Base-by-base conservation (phyloP, 208 protist genomes). In the Leishmania gerbilli region DNA sequence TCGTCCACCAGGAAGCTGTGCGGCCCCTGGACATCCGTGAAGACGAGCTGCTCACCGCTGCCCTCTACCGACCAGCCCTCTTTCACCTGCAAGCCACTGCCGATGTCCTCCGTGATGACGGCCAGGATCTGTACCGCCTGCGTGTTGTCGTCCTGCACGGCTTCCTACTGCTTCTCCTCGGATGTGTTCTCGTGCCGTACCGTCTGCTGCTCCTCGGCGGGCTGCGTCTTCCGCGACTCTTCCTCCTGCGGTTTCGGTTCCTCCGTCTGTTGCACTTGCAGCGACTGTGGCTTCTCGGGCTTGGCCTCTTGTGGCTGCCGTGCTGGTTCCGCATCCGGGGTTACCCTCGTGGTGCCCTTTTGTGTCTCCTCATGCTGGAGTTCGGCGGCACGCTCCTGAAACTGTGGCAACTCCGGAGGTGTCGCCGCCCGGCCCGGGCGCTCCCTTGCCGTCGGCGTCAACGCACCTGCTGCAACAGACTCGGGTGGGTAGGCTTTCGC, bases 1-100 rank as follows among this genome's bases (percentile, higher is more conserved):
- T 95, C 88, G 71, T 93, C 88, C 62, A 79, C 82, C 67, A 58
- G 72, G 74, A 89, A 87, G 19, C 76, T 83, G 60, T 89, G 85
- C 34, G 82, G 76, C 42, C 86, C 88, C 45, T 87, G 86, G 45
- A 83, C 79, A 77, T 88, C 83, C 31, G 83, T 91, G 17, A 95
- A 82, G 53, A 80, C 62, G n/a, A 92, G 64, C 68, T 72, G 83
- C 69, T 84, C 75, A 58, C 42, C 82, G 19, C 53, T 27, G 40
- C 76, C 71, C 45, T 62, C 71, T 2, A 86, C 82, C 24, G 79
- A 88, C 89, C 89, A 92, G 13, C 89, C 89, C 67, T 89, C 88
- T 71, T 82, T 84, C 49, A 79, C 42, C 51, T 81, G 82, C 60
- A 85, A n/a, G 24, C 81, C 76, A 0, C 68, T 27, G 53, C 87